phyloP scores from a whole-genome alignment of 2,329 filamentous ascomycete genomes.

The Fusarium fracticaudum region DNA sequence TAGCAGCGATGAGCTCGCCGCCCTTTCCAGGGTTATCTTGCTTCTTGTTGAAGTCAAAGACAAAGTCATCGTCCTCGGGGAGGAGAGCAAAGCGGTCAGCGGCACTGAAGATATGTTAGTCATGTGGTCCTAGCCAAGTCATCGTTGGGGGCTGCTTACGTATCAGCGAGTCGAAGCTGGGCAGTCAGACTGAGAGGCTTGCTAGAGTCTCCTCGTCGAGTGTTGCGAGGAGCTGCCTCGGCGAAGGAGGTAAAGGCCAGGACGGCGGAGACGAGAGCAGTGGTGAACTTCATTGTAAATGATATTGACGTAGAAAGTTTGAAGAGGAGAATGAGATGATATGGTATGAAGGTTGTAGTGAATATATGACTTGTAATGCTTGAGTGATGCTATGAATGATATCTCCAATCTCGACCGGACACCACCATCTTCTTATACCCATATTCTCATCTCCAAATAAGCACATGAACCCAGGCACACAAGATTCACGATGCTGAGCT shows the following conservation, averaged over 20 bases:
- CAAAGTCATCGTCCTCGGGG: constrained; percentile 55
- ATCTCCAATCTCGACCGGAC: constrained; percentile 23
- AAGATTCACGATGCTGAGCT: constrained; percentile 7
- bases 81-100: constrained; percentile 56
- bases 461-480: constrained; percentile 3
- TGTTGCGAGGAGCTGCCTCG: constrained; percentile 39
- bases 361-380: background rate
- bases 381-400: constrained; percentile 33
- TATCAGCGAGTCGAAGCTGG: constrained; percentile 53
- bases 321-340: background rate
- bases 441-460: background rate
- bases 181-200: constrained; percentile 47
- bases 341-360: background rate
- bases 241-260: constrained; percentile 52
- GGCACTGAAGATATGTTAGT: constrained; percentile 46
- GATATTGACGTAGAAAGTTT: constrained; percentile 34
- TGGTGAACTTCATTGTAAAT: constrained; percentile 46
- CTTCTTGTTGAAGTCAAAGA: constrained; percentile 58
- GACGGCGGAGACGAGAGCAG: constrained; percentile 48
- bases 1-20: constrained; percentile 61
- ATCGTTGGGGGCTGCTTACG: constrained; percentile 38
- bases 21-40: constrained; percentile 46
- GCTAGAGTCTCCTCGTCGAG: constrained; percentile 8
- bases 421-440: constrained; percentile 38
- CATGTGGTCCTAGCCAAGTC: background rate